Evolutionary conservation across 768 basidiomycete genomes (phyloP).

Genomic region (Sarcodon aspratus): DNA sequence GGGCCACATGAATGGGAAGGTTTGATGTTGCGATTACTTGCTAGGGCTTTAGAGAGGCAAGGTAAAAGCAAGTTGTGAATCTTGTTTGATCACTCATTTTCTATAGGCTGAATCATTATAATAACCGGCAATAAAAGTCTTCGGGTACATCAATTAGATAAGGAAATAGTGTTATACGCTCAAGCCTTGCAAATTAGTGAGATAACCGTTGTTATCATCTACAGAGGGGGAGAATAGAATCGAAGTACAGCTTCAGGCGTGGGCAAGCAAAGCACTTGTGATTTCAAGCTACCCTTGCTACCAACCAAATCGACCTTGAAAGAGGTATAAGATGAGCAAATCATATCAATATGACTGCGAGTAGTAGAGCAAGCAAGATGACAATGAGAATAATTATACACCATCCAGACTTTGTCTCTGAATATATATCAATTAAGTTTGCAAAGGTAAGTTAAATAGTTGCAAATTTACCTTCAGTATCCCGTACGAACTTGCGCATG

Average conservation of each 20-base stretch:
- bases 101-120: neutral
- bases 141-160: no score
- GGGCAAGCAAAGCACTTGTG: no score
- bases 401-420: constrained; percentile 84
- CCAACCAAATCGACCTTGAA: neutral
- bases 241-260: neutral
- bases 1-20: constrained; percentile 53
- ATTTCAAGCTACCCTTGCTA: no score
- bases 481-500: constrained; percentile 74
- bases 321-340: neutral
- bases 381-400: constrained; percentile 80
- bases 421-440: constrained; percentile 1
- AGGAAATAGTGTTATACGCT: no score
- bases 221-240: neutral
- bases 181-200: no score
- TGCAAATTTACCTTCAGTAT: constrained; percentile 57
- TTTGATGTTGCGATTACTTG: constrained; percentile 25
- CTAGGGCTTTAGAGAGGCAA: constrained; percentile 14
- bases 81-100: neutral
- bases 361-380: constrained; percentile 62
- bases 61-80: constrained; percentile 2
- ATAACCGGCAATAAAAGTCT: no score
- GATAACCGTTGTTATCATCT: no score
- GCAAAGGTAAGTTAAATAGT: neutral
- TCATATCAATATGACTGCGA: constrained; percentile 71